Percentiles rank a stretch among this genome's conserved stretches.
Conservation (phyloP, 2,329 filamentous ascomycete species). For the Diaporthe sp. region DNA sequence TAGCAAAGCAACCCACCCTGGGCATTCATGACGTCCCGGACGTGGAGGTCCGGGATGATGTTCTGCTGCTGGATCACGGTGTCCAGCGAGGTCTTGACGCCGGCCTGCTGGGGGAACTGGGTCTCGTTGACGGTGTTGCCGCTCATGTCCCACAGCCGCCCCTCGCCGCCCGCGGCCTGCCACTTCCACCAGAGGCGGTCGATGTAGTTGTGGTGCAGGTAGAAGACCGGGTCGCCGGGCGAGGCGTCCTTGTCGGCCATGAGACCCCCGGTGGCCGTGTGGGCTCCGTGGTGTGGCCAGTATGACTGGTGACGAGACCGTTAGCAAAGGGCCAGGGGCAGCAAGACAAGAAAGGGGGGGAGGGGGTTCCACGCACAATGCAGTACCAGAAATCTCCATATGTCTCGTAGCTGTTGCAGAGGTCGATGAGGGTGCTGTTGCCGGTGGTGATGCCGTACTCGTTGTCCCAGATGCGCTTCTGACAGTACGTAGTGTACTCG, state of each 20-base stretch:
- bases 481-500: conserved; percentile 38
- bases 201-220: conserved; percentile 51
- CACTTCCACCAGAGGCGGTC: conserved; percentile 45
- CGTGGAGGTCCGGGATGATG: conserved; percentile 17
- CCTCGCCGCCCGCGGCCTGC: conserved; percentile 38
- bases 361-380: conserved; percentile 35
- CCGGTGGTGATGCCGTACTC: conserved; percentile 33
- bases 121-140: conserved; percentile 34
- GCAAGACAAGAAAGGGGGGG: conserved; percentile 12
- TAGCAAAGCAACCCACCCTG: conserved; percentile 31
- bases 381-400: conserved; percentile 37
- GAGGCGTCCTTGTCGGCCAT: conserved; percentile 33
- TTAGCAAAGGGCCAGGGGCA: conserved; percentile 29
- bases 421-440: conserved; percentile 34
- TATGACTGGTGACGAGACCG: neutral
- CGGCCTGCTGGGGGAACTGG: neutral
- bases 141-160: conserved; percentile 22
- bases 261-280: conserved; percentile 13
- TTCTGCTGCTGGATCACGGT: neutral
- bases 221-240: conserved; percentile 51
- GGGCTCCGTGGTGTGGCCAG: conserved; percentile 27
- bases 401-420: conserved; percentile 15
- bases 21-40: conserved; percentile 29
- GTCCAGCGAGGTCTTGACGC: conserved; percentile 20
- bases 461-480: conserved; percentile 29